Percentiles rank a stretch among this genome's conserved stretches.
phyloP scores from a whole-genome alignment of 495 filamentous ascomycete genomes.

The Penicillium dipodomyicola region DNA sequence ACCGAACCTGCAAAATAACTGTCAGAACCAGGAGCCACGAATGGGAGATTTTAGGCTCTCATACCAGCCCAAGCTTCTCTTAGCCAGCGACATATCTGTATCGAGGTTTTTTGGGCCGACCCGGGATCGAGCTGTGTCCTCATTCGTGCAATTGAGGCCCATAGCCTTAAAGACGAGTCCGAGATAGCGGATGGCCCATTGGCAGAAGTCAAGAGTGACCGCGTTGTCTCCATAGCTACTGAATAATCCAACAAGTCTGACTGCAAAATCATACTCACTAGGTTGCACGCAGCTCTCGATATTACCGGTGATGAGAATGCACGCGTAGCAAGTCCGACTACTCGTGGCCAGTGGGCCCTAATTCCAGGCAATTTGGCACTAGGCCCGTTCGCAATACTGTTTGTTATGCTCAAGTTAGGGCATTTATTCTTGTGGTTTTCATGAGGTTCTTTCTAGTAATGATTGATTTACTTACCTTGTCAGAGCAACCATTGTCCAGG shows the following conservation, averaged over 20 bases:
- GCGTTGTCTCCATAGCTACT: constrained; percentile 58
- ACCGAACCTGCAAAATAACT: constrained; percentile 26
- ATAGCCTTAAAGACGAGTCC: constrained; percentile 74
- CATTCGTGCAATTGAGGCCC: constrained; percentile 62
- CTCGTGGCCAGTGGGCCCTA: constrained; percentile 59
- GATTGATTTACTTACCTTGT: constrained; percentile 46
- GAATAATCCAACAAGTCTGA: constrained; percentile 61
- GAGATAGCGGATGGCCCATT: constrained; percentile 77
- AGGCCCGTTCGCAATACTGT: constrained; percentile 34
- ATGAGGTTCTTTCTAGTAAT: not conserved
- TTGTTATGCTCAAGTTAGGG: constrained; percentile 8
- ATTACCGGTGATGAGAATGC: constrained; percentile 65
- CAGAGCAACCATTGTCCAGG: constrained; percentile 67
- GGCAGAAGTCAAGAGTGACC: constrained; percentile 66
- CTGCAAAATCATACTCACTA: constrained; percentile 66
- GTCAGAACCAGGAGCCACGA: constrained; percentile 16
- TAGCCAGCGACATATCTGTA: constrained; percentile 74
- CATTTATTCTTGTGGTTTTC: not conserved
- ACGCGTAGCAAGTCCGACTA: constrained; percentile 72
- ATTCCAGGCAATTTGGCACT: constrained; percentile 32
- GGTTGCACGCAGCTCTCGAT: constrained; percentile 76
- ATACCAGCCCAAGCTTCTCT: constrained; percentile 74
- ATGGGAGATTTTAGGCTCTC: constrained; percentile 14
- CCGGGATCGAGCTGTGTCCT: constrained; percentile 54
- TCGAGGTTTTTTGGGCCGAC: constrained; percentile 59